phyloP scores from a whole-genome alignment of 306 rosid species.

The Lathyrus oleraceus region DNA sequence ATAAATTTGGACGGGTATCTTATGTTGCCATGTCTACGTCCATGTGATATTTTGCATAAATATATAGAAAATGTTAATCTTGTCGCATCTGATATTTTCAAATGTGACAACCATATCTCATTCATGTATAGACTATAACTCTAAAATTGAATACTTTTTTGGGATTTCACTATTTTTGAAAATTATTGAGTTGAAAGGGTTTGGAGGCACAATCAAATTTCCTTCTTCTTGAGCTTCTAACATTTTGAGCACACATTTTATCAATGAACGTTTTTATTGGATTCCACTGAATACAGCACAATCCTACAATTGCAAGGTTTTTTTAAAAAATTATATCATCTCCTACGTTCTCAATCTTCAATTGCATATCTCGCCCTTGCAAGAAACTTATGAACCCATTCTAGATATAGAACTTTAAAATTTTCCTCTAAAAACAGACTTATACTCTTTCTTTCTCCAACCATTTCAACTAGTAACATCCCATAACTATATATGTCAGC shows the following conservation, averaged over 20 bases:
- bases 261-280: conserved; percentile 44
- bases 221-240: conserved; percentile 35
- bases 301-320: conserved; percentile 41
- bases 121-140: not conserved
- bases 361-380: conserved; percentile 11
- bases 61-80: not conserved
- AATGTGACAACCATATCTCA: not conserved
- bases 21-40: too few relatives aligned
- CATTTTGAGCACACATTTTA: conserved; percentile 40
- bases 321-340: conserved; percentile 26
- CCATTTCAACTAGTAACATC: conserved; percentile 43
- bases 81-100: not conserved
- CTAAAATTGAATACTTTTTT: not conserved
- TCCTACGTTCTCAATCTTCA: conserved; percentile 18
- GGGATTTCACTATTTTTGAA: not conserved
- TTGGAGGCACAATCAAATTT: conserved; percentile 27
- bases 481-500: conserved; percentile 43
- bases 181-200: conserved; percentile 29
- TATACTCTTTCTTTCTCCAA: conserved; percentile 39
- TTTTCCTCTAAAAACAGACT: not conserved
- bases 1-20: too few relatives aligned
- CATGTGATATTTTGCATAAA: too few relatives aligned
- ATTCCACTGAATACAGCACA: conserved; percentile 53
- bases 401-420: conserved; percentile 24
- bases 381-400: conserved; percentile 47